These are phyloP conservation scores for Coprinopsis marcescibilis DNA, from an alignment of 768 basidiomycete genomes.

Conservation along the genomic window DNA sequence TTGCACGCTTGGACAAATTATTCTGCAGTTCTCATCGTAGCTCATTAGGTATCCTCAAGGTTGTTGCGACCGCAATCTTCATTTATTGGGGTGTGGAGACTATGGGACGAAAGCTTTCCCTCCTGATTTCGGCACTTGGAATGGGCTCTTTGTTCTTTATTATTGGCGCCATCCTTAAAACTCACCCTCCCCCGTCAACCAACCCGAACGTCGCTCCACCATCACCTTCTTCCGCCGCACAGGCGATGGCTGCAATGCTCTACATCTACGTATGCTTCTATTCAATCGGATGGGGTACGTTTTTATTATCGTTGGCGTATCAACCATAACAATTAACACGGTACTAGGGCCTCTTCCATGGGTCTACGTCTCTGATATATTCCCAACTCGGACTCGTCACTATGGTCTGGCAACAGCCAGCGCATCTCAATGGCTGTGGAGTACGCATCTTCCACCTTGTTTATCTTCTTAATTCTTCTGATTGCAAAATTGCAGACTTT, in stretches of 20 bases:
- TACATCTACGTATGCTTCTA: constrained; percentile 89
- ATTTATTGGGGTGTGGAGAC: constrained; percentile 64
- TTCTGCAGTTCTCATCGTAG: not conserved
- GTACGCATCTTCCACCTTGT: constrained; percentile 30
- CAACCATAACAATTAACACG: no score
- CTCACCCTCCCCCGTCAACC: constrained; percentile 50
- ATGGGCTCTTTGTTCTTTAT: constrained; percentile 83
- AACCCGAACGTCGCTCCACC: constrained; percentile 20
- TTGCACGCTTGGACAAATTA: not conserved
- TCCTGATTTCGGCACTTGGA: constrained; percentile 69
- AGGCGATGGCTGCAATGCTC: constrained; percentile 82
- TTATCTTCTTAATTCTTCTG: constrained; percentile 10
- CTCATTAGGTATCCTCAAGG: constrained; percentile 47
- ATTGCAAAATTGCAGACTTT: constrained; percentile 57
- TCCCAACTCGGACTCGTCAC: constrained; percentile 78
- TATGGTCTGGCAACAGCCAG: constrained; percentile 74
- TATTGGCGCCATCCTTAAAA: constrained; percentile 79
- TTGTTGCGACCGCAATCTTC: constrained; percentile 60
- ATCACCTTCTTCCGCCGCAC: constrained; percentile 48
- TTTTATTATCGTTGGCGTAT: no score
- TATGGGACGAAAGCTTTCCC: constrained; percentile 61
- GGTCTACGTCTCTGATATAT: constrained; percentile 79
- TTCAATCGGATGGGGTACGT: constrained; percentile 78
- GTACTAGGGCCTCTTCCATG: constrained; percentile 35
- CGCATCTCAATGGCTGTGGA: constrained; percentile 80